Base-by-base conservation (phyloP, 805 yeast genomes). In the Wickerhamomyces xylosicus region DNA sequence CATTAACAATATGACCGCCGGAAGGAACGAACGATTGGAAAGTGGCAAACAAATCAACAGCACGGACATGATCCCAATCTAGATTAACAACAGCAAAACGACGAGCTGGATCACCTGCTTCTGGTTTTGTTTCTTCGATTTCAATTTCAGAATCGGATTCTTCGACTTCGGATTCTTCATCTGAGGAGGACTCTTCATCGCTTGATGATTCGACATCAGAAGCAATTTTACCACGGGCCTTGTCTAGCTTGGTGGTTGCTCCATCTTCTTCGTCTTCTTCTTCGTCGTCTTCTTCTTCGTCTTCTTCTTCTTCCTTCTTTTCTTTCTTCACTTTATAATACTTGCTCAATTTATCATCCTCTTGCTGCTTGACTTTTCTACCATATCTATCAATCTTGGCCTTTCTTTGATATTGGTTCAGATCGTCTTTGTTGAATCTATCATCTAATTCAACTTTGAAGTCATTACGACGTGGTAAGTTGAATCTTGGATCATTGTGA, bases 31-130 rank as follows among this genome's bases (percentile, higher is more conserved):
- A 92, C 40, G 95, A 77, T 7, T 78, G 64, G 51, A 90, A 86
- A 0, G 97, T 81, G 4, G 95, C 95, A 81, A 85, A 74, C 46
- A 90, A 64, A 56, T 92, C 97, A 4, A 75, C 74, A 1, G 97
- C 83, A 35, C 76, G 72, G n/a, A 92, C 71, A 53, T 92, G 84
- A 51, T 92, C 98, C 98, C 98, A 92, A 56, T 92, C 98, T 72
- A 92, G 67, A 54, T 92, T 92, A 22, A 92, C 97, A 1, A 81
- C 95, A 0, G 98, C 98, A 53, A 92, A 67, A 5, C 84, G 66
- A 27, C 64, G 65, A 1, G 95, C 69, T 22, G 95, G 95, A 2
- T 90, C 96, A 35, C 95, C 94, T 37, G 77, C 80, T 36, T 84
- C 87, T n/a, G 92, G 83, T 38, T 74, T 71, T 9, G 63, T 64